Percentiles rank a stretch among this genome's conserved stretches.
Conservation (phyloP, 129 eudicot species). For the Artemisia tridentata region DNA sequence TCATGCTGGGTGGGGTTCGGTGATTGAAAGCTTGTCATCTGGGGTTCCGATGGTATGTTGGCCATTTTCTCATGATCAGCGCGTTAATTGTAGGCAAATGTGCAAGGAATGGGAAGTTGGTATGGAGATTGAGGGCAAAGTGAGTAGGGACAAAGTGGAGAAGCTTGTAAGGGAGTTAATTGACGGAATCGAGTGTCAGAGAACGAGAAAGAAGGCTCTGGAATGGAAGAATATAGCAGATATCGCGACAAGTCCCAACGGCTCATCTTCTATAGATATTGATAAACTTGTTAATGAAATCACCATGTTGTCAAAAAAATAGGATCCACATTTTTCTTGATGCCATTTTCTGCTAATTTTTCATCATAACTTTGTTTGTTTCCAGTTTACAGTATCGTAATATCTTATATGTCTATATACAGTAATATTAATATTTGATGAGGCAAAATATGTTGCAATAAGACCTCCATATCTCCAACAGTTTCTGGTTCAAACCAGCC, state of each 20-base stretch:
- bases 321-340: neutral
- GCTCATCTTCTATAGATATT: constrained; percentile 38
- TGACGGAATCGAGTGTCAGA: constrained; percentile 43
- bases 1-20: constrained; percentile 65
- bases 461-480: too few relatives aligned
- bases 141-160: constrained; percentile 56
- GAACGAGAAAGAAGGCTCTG: constrained; percentile 36
- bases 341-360: neutral
- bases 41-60: constrained; percentile 62
- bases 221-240: constrained; percentile 60
- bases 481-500: too few relatives aligned
- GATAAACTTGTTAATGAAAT: constrained; percentile 27
- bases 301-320: neutral
- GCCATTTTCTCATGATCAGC: constrained; percentile 60
- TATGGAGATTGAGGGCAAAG: constrained; percentile 48
- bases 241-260: constrained; percentile 32
- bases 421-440: too few relatives aligned
- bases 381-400: too few relatives aligned
- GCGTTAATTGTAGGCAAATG: constrained; percentile 50
- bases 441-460: too few relatives aligned
- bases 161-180: constrained; percentile 40
- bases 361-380: neutral
- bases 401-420: too few relatives aligned
- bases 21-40: constrained; percentile 40
- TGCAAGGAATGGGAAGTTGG: constrained; percentile 52